Percentiles rank a stretch among this genome's conserved stretches.
These are phyloP conservation scores for Chloris gayana DNA, from an alignment of 176 grass and related monocot species.

Conservation along the genomic window DNA sequence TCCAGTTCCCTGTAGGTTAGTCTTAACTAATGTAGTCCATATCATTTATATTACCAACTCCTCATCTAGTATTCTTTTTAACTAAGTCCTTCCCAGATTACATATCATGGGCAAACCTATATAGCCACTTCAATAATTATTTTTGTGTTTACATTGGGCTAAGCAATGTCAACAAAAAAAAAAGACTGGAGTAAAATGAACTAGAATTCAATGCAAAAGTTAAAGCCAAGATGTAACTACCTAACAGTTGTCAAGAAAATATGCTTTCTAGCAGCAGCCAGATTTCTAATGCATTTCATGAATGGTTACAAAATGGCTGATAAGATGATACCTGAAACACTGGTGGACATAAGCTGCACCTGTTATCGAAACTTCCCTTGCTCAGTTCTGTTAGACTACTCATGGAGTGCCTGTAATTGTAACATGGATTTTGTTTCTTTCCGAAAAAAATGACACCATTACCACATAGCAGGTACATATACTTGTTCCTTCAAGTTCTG, in stretches of 20 bases:
- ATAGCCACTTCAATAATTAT: not conserved
- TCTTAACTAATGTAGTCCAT: not conserved
- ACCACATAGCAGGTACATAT: conserved; percentile 91
- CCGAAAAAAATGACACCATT: conserved; percentile 32
- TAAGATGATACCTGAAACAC: conserved; percentile 34
- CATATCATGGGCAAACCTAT: conserved; percentile 1
- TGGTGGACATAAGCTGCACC: not conserved
- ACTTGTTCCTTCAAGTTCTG: conserved; percentile 92
- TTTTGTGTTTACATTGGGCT: not conserved
- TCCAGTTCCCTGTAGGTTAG: not conserved
- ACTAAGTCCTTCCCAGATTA: not conserved
- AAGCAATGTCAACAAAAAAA: not conserved
- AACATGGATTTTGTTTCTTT: not conserved
- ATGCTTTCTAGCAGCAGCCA: not conserved
- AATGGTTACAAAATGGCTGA: not conserved
- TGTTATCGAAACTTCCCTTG: conserved; percentile 7
- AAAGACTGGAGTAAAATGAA: not conserved
- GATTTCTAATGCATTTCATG: not conserved
- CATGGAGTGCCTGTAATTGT: conserved; percentile 19
- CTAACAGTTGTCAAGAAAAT: conserved; percentile 2
- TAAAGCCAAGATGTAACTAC: not conserved
- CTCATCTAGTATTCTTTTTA: not conserved
- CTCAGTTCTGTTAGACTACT: conserved; percentile 31
- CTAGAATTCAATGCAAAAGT: not conserved
- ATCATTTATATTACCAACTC: not conserved